Conservation (phyloP, 2,329 filamentous ascomycete species). For the Pestalotiopsis sp. region DNA sequence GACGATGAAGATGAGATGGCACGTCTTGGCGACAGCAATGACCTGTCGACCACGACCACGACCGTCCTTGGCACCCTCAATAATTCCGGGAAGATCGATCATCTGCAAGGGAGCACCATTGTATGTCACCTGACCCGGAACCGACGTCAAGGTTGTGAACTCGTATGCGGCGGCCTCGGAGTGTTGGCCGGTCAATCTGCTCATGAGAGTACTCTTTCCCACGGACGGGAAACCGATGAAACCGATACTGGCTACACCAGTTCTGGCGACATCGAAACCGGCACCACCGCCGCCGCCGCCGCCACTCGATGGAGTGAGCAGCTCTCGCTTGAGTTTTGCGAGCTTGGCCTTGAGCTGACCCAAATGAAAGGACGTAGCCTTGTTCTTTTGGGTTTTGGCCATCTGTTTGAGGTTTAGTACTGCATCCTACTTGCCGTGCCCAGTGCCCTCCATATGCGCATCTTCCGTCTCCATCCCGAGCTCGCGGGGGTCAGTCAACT, state of each 20-base stretch:
- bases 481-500: constrained; percentile 31
- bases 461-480: constrained; percentile 4
- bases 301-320: constrained; percentile 74
- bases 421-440: neutral
- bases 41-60: constrained; percentile 97
- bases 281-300: constrained; percentile 82
- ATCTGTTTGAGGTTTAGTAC: constrained; percentile 57
- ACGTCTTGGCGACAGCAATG: constrained; percentile 98
- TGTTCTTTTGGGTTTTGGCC: constrained; percentile 97
- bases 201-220: constrained; percentile 98
- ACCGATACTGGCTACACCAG: constrained; percentile 93
- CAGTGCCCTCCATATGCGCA: neutral
- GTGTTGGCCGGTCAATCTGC: constrained; percentile 88
- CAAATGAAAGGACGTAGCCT: constrained; percentile 90
- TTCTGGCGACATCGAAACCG: constrained; percentile 97
- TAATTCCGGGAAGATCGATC: constrained; percentile 97
- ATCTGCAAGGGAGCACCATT: constrained; percentile 97
- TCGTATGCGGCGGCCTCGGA: constrained; percentile 97
- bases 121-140: constrained; percentile 93
- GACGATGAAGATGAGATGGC: constrained; percentile 97
- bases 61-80: constrained; percentile 96
- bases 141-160: constrained; percentile 96
- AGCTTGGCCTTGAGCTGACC: constrained; percentile 98
- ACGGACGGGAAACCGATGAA: constrained; percentile 99
- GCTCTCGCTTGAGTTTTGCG: constrained; percentile 94